Evolutionary conservation across 495 filamentous ascomycete genomes (phyloP), one percentile per base, ranked within the genome.

Genomic region (Cetradonia linearis): DNA sequence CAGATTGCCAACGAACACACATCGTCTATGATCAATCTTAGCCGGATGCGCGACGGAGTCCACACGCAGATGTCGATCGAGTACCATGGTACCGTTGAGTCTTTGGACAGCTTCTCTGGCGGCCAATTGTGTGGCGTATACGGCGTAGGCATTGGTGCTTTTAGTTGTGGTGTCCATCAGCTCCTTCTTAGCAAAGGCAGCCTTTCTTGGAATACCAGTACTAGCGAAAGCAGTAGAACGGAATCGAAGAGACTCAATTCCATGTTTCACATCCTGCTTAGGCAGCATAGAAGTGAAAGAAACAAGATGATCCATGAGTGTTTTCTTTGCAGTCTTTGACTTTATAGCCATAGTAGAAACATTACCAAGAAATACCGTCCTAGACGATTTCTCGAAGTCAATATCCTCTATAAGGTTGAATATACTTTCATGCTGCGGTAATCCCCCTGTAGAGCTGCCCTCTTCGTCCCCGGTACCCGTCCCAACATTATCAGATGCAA

Each of bases 1-100:
- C 11, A 99, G 82, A 69, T 97, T 97, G 11, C 94, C 94, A 14
- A 99, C 88, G 67, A 97, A 99, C 5, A 99, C 86, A 72, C 94
- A 99, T 56, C 90, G 83, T 52, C 86, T 82, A 68, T 95, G 80
- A 66, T 95, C 92, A 28, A 84, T 81, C 30, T 84, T 78, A 2
- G 86, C 78, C 1, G 94, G 94, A 73, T 96, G 92, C 0, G 93
- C 88, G 46, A 97, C 82, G 47, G 80, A 85, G 71, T 99, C 93
- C 20, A 91, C 94, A 9, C 90, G 81, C 62, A 99, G 73, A 72
- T 99, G 94, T 13, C 94, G 85, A 65, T 89, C 87, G 36, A 97
- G 80, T 8, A 97, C 79, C 1, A 89, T 74, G 1, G 83, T 85
- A 25, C 91, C 94, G 63, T 97, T 99, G 28, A 99, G 78, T 18